A percentile compares a stretch with the other conserved stretches of the same genome.
Evolutionary conservation across 164 flowering plant genomes (phyloP).

Genomic region (Stephania cephalantha): DNA sequence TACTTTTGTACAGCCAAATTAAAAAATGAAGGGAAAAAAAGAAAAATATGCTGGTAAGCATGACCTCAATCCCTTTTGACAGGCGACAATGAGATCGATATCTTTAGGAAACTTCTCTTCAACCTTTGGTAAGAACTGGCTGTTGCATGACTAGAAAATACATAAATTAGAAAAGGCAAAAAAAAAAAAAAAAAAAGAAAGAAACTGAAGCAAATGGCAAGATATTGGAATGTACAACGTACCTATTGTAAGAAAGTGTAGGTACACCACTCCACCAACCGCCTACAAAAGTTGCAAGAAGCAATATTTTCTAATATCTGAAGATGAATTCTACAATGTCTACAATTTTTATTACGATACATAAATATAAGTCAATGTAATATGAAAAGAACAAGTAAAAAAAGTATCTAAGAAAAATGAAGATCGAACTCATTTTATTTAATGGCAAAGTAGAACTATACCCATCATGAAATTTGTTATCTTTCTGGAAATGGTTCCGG

Average conservation of each 20-base stretch:
- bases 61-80: slow-evolving; percentile 94
- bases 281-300: slow-evolving; percentile 36
- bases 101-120: slow-evolving; percentile 65
- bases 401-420: too few relatives aligned
- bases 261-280: slow-evolving; percentile 99
- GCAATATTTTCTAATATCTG: slow-evolving; percentile 1
- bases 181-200: background rate
- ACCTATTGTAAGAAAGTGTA: slow-evolving; percentile 62
- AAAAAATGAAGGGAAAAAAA: background rate
- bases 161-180: background rate
- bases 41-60: slow-evolving; percentile 7
- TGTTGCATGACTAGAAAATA: slow-evolving; percentile 23
- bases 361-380: background rate
- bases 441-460: slow-evolving; percentile 24
- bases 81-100: slow-evolving; percentile 80
- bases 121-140: slow-evolving; percentile 68
- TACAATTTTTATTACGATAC: background rate
- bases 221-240: slow-evolving; percentile 15
- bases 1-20: background rate
- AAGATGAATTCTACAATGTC: slow-evolving; percentile 1
- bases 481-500: slow-evolving; percentile 62
- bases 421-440: slow-evolving; percentile 3
- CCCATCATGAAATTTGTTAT: slow-evolving; percentile 78
- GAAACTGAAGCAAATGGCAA: background rate
- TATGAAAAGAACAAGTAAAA: background rate